phyloP scores from a whole-genome alignment of 176 grass and related monocot genomes.

The Oryza coarctata region DNA sequence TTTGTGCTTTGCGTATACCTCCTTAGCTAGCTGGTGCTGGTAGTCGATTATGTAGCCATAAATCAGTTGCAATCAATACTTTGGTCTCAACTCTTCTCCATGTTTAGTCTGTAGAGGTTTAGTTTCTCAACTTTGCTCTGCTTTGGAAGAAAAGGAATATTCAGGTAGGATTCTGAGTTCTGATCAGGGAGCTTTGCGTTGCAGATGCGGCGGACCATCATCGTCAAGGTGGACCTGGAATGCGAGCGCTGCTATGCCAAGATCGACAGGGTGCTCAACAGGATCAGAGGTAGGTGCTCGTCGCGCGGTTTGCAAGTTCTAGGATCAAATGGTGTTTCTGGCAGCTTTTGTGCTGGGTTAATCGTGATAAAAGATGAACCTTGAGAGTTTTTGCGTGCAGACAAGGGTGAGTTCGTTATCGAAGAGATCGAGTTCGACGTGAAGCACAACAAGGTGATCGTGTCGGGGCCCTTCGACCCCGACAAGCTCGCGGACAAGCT shows the following conservation, averaged over 20 bases:
- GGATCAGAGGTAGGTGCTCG: constrained; percentile 56
- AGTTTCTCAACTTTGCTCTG: neutral
- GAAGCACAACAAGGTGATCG: constrained; percentile 71
- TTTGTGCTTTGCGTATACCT: neutral
- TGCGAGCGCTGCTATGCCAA: constrained; percentile 59
- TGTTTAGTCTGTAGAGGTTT: neutral
- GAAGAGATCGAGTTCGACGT: constrained; percentile 64
- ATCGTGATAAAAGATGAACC: neutral
- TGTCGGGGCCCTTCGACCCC: constrained; percentile 67
- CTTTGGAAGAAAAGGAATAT: neutral
- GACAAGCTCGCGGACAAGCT: constrained; percentile 72
- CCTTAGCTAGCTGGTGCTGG: neutral
- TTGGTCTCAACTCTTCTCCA: neutral
- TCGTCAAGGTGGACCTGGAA: constrained; percentile 72
- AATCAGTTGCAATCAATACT: constrained; percentile 4
- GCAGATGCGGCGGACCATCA: constrained; percentile 68
- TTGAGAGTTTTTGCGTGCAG: constrained; percentile 24
- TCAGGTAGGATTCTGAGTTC: neutral
- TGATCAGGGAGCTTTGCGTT: constrained; percentile 8
- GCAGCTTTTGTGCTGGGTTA: neutral
- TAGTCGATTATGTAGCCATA: neutral
- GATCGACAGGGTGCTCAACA: constrained; percentile 63
- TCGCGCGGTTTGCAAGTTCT: neutral
- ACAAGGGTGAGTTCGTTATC: constrained; percentile 65
- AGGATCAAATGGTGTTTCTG: neutral